Base-by-base conservation (phyloP, 73 alveolate species). In the Uronychia setigera region DNA sequence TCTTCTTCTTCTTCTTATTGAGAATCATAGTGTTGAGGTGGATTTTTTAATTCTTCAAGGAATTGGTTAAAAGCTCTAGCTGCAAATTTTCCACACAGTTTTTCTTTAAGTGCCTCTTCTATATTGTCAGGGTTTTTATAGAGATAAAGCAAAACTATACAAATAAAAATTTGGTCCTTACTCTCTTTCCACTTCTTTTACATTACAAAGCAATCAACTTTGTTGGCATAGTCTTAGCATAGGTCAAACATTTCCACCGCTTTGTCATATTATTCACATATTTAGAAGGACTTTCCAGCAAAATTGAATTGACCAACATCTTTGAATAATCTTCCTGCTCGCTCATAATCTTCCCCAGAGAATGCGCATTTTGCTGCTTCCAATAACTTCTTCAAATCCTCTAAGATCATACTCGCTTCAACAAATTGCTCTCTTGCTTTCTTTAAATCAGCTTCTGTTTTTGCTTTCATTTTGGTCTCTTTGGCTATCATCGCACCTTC, bases 321-420 rank as follows among this genome's bases (percentile, higher is more conserved):
- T 46, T 86, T 85, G 77, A 90, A 95, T 5, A 93, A 67, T n/a
- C 83, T 59, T n/a, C 92, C 94, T 32, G 98, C 96, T 59, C 80
- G 84, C 80, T 84, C 31, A 82, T 67, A 93, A 33, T 86, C 59
- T 80, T 84, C 88, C 29, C 91, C 95, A 35, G 98, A 90, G 86
- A 75, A 94, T 79, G 30, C 91, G 76, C 98, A 95, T 80, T 91
- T 75, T 29, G 97, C 98, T 19, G 98, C 96, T 67, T 95, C 93
- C 77, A 76, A 93, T 0, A 26, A 33, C 79, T 88, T 59, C 30
- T 78, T 32, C 1, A 93, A 34, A 33, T 57, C 31, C 35, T 74
- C 80, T 58, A 95, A 91, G 60, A 85, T 84, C 30, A 81, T 85
- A 28, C 96, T 95, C 29, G 98, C 96, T 35, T 83, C 82, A 0